Evolutionary conservation across 2,329 filamentous ascomycete genomes (phyloP).

Genomic region (Escovopsis sp.): DNA sequence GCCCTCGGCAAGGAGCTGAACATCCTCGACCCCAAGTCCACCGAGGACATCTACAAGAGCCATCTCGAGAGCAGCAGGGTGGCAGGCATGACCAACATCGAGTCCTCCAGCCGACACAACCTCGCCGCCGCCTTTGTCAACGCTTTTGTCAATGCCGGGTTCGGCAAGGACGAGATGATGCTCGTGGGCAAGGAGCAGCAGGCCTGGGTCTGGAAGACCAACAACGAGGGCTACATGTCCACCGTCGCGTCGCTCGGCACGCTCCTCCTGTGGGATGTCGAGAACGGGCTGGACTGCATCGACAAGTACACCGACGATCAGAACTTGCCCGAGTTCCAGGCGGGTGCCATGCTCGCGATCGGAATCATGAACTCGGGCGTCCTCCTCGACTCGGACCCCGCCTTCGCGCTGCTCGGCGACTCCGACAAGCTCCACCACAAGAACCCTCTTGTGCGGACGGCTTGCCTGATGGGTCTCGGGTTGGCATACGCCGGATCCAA

Average conservation of each 20-base stretch:
- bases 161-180: conserved; percentile 96
- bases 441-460: conserved; percentile 62
- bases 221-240: conserved; percentile 94
- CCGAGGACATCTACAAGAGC: conserved; percentile 98
- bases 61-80: conserved; percentile 92
- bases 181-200: conserved; percentile 75
- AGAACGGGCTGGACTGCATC: conserved; percentile 81
- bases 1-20: conserved; percentile 89
- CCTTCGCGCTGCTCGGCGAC: conserved; percentile 73
- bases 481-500: conserved; percentile 90
- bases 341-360: conserved; percentile 81
- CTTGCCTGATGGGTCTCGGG: conserved; percentile 90
- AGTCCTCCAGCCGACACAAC: conserved; percentile 81
- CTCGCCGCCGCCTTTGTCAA: conserved; percentile 94
- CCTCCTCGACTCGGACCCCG: conserved; percentile 76
- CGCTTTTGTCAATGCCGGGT: conserved; percentile 91
- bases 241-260: conserved; percentile 89
- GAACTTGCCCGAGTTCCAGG: conserved; percentile 65
- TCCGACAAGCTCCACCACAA: conserved; percentile 64
- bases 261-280: conserved; percentile 84
- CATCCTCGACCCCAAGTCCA: conserved; percentile 89
- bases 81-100: conserved; percentile 82
- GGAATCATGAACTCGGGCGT: conserved; percentile 95
- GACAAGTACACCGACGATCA: conserved; percentile 91
- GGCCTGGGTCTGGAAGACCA: conserved; percentile 98